These are phyloP conservation scores for Trametes versicolor DNA, from an alignment of 1,284 basidiomycete genomes.

Conservation along the genomic window DNA sequence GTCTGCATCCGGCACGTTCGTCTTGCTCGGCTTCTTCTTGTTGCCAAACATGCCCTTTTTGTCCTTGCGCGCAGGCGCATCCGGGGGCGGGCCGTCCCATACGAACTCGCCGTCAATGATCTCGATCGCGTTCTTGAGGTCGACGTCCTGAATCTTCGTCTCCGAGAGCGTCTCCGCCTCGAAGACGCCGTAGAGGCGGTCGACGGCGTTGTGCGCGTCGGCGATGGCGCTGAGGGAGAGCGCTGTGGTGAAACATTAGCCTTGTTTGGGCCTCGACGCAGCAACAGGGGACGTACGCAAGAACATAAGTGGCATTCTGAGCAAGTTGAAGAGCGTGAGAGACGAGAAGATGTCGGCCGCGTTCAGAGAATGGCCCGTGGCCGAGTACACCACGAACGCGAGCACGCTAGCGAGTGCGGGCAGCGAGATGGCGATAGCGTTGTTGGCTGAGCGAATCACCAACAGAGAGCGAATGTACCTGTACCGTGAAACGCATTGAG, in stretches of 20 bases:
- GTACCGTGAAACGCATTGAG: conserved; percentile 6
- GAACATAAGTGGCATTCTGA: conserved; percentile 82
- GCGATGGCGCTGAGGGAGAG: conserved; percentile 80
- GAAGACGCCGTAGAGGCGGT: conserved; percentile 76
- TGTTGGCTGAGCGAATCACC: conserved; percentile 77
- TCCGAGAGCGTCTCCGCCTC: conserved; percentile 80
- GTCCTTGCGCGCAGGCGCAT: conserved; percentile 52
- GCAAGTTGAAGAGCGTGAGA: conserved; percentile 83
- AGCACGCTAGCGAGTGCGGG: conserved; percentile 88
- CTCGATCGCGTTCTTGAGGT: conserved; percentile 69
- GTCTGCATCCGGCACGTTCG: conserved; percentile 21
- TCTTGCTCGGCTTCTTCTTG: conserved; percentile 31
- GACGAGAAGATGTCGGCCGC: conserved; percentile 84
- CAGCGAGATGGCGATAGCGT: conserved; percentile 73
- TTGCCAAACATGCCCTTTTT: conserved; percentile 42
- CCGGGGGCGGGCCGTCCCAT: conserved; percentile 83
- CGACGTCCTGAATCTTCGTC: conserved; percentile 56
- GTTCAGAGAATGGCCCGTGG: conserved; percentile 73
- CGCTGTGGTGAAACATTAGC: conserved; percentile 54
- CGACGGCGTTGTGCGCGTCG: conserved; percentile 82
- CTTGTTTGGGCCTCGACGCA: background rate
- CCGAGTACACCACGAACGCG: conserved; percentile 86
- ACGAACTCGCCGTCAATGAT: conserved; percentile 79
- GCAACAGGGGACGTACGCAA: conserved; percentile 56
- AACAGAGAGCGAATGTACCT: conserved; percentile 82